phyloP scores from a whole-genome alignment of 441 rosid genomes.

The Brassica balearica region DNA sequence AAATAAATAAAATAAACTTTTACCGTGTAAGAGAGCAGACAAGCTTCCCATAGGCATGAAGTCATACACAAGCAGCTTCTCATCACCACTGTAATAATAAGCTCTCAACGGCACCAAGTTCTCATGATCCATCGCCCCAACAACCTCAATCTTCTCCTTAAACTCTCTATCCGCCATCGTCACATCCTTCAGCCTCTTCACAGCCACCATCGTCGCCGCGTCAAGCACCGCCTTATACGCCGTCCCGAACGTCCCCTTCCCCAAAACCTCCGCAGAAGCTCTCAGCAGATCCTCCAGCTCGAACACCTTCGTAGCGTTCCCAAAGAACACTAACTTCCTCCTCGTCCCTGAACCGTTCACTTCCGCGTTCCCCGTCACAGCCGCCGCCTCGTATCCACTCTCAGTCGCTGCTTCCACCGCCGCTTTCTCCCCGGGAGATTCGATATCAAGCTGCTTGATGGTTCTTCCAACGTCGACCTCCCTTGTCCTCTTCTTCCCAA shows the following conservation, averaged over 20 bases:
- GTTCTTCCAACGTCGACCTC: constrained; percentile 56
- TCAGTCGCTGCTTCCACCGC: constrained; percentile 42
- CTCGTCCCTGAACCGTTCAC: constrained; percentile 46
- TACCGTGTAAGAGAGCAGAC: constrained; percentile 88
- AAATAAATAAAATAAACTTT: no score
- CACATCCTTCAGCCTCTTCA: constrained; percentile 95
- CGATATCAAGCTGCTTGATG: constrained; percentile 57
- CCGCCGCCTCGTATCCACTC: constrained; percentile 42
- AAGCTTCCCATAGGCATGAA: constrained; percentile 98
- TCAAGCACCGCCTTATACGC: constrained; percentile 94
- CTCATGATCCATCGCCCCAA: constrained; percentile 91
- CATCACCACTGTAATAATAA: constrained; percentile 88
- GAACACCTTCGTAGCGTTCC: constrained; percentile 65
- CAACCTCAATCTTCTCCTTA: constrained; percentile 82
- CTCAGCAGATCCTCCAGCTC: constrained; percentile 93
- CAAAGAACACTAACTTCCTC: constrained; percentile 78
- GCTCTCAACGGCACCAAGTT: constrained; percentile 89
- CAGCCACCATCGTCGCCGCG: constrained; percentile 78
- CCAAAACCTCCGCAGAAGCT: constrained; percentile 98
- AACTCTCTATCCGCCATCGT: constrained; percentile 75
- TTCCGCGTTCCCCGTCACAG: constrained; percentile 58
- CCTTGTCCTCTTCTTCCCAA: constrained; percentile 63
- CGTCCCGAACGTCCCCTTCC: constrained; percentile 96
- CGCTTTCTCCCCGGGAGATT: constrained; percentile 56
- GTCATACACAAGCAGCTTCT: constrained; percentile 95